phyloP scores from a whole-genome alignment of 2,329 filamentous ascomycete genomes.

The Monilinia aucupariae region DNA sequence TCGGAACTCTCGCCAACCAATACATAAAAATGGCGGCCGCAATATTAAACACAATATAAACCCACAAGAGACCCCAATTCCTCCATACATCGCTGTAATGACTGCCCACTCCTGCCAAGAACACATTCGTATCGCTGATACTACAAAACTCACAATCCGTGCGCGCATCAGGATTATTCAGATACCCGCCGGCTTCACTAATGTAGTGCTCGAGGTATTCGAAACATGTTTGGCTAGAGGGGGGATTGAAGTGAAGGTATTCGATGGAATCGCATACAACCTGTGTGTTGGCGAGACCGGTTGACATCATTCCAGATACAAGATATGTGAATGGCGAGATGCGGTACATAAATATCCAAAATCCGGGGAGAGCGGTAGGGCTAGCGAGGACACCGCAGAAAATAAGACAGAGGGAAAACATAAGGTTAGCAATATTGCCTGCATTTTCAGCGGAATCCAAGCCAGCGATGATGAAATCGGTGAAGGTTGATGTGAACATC shows the following conservation, averaged over 20 bases:
- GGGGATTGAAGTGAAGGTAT: constrained; percentile 59
- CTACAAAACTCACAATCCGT: constrained; percentile 52
- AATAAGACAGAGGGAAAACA: constrained; percentile 68
- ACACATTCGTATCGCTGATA: constrained; percentile 47
- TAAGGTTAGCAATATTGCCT: constrained; percentile 69
- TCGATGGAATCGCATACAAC: constrained; percentile 68
- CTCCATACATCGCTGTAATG: constrained; percentile 58
- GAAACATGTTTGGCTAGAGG: constrained; percentile 51
- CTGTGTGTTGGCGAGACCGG: constrained; percentile 61
- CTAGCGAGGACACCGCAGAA: constrained; percentile 72
- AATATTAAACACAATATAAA: constrained; percentile 46
- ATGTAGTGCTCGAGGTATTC: constrained; percentile 54
- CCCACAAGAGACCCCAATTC: constrained; percentile 55
- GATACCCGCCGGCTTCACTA: constrained; percentile 44
- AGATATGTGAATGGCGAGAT: constrained; percentile 80
- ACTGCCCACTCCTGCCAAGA: constrained; percentile 45
- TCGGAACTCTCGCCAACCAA: constrained; percentile 46
- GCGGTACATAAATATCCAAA: constrained; percentile 85
- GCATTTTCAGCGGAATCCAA: constrained; percentile 71
- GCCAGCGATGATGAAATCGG: constrained; percentile 70
- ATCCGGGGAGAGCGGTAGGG: constrained; percentile 58
- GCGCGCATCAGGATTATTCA: constrained; percentile 46
- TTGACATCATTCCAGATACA: constrained; percentile 65
- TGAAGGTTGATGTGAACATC: constrained; percentile 76
- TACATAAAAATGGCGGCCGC: constrained; percentile 49